Conservation (phyloP, 2,329 filamentous ascomycete species). For the Colletotrichum noveboracense region DNA sequence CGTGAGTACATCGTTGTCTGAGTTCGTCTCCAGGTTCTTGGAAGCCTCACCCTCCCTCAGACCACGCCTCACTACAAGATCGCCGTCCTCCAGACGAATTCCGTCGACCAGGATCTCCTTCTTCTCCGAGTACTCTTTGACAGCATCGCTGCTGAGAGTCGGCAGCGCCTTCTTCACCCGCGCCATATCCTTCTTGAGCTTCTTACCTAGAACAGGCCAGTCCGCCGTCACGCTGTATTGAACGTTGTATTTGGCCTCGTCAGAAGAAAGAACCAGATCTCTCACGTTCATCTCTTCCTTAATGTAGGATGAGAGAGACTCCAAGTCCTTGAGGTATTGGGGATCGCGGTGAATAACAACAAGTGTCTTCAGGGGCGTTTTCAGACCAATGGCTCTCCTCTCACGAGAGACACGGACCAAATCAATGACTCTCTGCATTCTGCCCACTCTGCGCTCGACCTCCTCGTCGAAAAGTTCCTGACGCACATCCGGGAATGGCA, state of each 20-base stretch:
- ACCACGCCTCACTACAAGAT: constrained; percentile 82
- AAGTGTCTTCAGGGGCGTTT: constrained; percentile 88
- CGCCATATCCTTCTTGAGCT: constrained; percentile 92
- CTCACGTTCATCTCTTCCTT: constrained; percentile 90
- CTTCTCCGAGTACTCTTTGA: constrained; percentile 76
- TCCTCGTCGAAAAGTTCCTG: constrained; percentile 86
- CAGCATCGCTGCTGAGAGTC: constrained; percentile 76
- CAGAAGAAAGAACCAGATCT: constrained; percentile 81
- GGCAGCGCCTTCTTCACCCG: constrained; percentile 93
- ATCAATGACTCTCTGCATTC: constrained; percentile 97
- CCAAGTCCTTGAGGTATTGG: constrained; percentile 85
- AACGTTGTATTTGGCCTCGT: constrained; percentile 91
- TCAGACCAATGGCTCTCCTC: constrained; percentile 81
- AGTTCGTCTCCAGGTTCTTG: constrained; percentile 83
- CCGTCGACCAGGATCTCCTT: constrained; percentile 84
- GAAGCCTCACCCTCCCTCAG: constrained; percentile 75
- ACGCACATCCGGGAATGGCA: constrained; percentile 86
- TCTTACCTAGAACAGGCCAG: constrained; percentile 94
- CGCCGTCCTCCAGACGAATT: constrained; percentile 81
- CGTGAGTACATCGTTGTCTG: constrained; percentile 87
- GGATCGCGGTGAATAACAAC: constrained; percentile 86
- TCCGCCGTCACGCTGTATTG: constrained; percentile 90
- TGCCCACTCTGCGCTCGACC: constrained; percentile 83
- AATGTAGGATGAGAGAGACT: constrained; percentile 86
- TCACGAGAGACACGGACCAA: constrained; percentile 87